Conservation (phyloP, 345 rosid species). For the Toxicodendron radicans region DNA sequence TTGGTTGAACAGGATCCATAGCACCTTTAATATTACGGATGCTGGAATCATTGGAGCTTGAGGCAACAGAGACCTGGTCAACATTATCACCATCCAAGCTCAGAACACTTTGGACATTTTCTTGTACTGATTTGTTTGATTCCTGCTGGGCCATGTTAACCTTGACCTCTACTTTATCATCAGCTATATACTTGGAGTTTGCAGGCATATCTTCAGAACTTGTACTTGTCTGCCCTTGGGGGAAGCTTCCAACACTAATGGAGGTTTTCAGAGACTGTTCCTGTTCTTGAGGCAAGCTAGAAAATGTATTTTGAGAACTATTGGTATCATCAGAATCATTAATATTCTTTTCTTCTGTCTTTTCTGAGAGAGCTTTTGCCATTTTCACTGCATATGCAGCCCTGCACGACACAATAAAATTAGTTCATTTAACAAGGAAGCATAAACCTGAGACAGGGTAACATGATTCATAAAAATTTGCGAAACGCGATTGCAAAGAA, state of each 20-base stretch:
- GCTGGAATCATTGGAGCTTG: constrained; percentile 53
- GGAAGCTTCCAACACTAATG: constrained; percentile 85
- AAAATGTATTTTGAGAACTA: constrained; percentile 77
- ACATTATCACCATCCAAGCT: constrained; percentile 44
- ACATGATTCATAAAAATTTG: constrained; percentile 12
- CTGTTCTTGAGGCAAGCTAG: constrained; percentile 85
- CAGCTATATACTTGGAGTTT: constrained; percentile 39
- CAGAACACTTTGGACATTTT: constrained; percentile 48
- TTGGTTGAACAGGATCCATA: constrained; percentile 39
- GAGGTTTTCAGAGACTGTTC: constrained; percentile 84
- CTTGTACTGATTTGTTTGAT: constrained; percentile 42
- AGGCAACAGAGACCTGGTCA: constrained; percentile 51
- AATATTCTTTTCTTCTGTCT: constrained; percentile 73
- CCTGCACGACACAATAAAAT: constrained; percentile 45
- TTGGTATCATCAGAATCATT: constrained; percentile 72
- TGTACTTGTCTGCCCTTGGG: constrained; percentile 80
- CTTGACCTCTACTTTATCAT: constrained; percentile 51
- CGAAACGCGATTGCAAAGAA: constrained; percentile 12
- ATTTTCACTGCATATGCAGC: constrained; percentile 85
- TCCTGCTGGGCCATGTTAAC: constrained; percentile 45
- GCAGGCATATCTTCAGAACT: constrained; percentile 72
- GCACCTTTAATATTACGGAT: constrained; percentile 38
- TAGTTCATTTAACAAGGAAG: not conserved
- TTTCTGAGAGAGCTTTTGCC: constrained; percentile 75
- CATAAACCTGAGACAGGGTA: constrained; percentile 11